Conservation (phyloP, 177 flowering plant genomes). For the Vitis hybrid region DNA sequence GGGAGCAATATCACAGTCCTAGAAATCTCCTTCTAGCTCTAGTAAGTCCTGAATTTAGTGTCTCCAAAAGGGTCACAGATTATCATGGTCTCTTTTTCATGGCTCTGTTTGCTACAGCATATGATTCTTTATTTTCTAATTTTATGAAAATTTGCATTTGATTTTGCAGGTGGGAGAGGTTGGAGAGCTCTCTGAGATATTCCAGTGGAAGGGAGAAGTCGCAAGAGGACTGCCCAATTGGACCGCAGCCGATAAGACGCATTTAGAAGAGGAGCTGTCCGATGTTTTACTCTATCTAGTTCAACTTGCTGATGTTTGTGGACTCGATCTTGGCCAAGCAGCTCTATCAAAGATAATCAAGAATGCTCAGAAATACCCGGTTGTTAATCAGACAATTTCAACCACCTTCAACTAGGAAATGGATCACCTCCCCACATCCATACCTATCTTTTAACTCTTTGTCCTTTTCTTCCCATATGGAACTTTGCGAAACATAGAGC, state of each 20-base stretch:
- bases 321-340: slow-evolving; percentile 59
- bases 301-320: slow-evolving; percentile 56
- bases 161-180: slow-evolving; percentile 47
- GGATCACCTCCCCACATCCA: no score
- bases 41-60: slow-evolving; percentile 20
- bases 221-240: slow-evolving; percentile 53
- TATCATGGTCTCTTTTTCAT: no score
- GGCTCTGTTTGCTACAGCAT: not conserved
- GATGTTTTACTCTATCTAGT: slow-evolving; percentile 59
- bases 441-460: not conserved
- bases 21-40: slow-evolving; percentile 59
- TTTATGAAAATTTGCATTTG: not conserved
- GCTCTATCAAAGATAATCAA: slow-evolving; percentile 45
- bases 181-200: slow-evolving; percentile 52
- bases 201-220: slow-evolving; percentile 65
- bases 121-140: not conserved
- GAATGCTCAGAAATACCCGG: slow-evolving; percentile 51
- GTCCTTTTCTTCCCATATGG: no score
- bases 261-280: slow-evolving; percentile 58
- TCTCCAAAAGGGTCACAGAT: no score
- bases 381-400: slow-evolving; percentile 7
- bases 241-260: slow-evolving; percentile 48
- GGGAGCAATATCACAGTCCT: slow-evolving; percentile 62
- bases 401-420: slow-evolving; percentile 2
- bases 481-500: no score